A percentile compares a stretch with the other conserved stretches of the same genome.
Evolutionary conservation across 305 asterid species (phyloP).

Genomic region (Fraxinus ornus): DNA sequence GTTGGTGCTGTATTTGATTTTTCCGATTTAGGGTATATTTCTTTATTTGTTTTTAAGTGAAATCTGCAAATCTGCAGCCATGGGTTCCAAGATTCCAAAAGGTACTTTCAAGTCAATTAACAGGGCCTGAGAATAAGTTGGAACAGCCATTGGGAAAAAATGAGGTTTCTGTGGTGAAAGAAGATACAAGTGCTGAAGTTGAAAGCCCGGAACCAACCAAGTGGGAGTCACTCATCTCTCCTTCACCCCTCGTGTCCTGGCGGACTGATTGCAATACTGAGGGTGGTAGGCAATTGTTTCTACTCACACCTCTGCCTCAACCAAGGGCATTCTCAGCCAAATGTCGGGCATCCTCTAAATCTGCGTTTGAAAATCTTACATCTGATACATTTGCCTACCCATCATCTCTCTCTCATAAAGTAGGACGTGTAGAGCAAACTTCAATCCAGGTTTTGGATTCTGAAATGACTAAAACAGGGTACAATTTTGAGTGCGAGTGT

Average conservation of each 20-base stretch:
- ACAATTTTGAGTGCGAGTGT: conserved; percentile 28
- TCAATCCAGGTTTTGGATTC: conserved; percentile 27
- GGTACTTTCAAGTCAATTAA: conserved; percentile 37
- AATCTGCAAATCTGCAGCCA: conserved; percentile 58
- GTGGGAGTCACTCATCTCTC: conserved; percentile 71
- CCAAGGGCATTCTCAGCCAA: conserved; percentile 44
- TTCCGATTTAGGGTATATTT: background rate
- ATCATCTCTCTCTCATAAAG: conserved; percentile 19
- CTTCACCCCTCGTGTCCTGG: conserved; percentile 97
- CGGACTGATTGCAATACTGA: conserved; percentile 63
- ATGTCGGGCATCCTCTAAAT: conserved; percentile 31
- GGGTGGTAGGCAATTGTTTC: conserved; percentile 71
- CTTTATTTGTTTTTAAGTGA: conserved; percentile 9
- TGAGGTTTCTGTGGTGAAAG: conserved; percentile 23
- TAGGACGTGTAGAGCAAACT: conserved; percentile 24
- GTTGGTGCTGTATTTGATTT: conserved; percentile 35
- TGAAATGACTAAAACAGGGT: conserved; percentile 24
- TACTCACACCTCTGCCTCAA: conserved; percentile 82
- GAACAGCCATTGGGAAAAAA: conserved; percentile 33
- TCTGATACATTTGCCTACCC: conserved; percentile 23
- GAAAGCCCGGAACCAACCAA: conserved; percentile 65
- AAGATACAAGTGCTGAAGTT: conserved; percentile 21
- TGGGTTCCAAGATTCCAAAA: conserved; percentile 70
- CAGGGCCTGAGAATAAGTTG: conserved; percentile 30
- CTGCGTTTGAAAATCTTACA: conserved; percentile 26